phyloP scores from a whole-genome alignment of 2,329 filamentous ascomycete genomes.

The Xylariomycetidae sp. region DNA sequence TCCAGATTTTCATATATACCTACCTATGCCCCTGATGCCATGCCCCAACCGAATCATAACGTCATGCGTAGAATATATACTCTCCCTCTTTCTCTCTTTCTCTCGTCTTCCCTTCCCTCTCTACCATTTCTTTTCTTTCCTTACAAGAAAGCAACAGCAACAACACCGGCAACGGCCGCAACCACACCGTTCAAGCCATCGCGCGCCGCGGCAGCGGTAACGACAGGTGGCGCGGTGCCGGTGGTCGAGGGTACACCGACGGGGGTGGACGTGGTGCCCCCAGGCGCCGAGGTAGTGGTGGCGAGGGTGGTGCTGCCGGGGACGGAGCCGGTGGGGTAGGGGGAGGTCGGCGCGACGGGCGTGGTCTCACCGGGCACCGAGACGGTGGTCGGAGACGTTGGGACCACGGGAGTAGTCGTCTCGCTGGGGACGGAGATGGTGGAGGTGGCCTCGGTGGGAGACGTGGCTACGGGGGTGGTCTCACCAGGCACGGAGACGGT shows the following conservation, averaged over 20 bases:
- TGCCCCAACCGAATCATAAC: too few species aligned
- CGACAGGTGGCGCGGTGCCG: conserved; percentile 6
- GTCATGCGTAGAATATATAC: background rate
- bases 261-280: conserved; percentile 5
- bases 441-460: background rate
- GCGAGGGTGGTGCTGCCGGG: conserved; percentile 1
- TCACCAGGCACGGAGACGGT: background rate
- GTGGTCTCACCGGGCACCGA: too few species aligned
- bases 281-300: conserved; percentile 1
- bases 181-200: conserved; percentile 11
- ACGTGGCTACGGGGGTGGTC: too few species aligned
- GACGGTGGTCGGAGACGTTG: too few species aligned
- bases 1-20: too few species aligned
- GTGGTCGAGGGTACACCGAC: conserved; percentile 4
- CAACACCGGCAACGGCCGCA: conserved; percentile 11
- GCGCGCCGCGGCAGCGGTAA: conserved; percentile 16
- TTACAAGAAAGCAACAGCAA: conserved; percentile 16
- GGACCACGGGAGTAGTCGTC: background rate
- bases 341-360: background rate
- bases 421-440: background rate
- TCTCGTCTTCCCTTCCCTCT: conserved; percentile 1
- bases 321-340: background rate
- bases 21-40: too few species aligned
- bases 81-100: background rate
- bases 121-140: too few species aligned